phyloP scores from a whole-genome alignment of 2,329 filamentous ascomycete genomes.

The Bipolaris sorokiniana region DNA sequence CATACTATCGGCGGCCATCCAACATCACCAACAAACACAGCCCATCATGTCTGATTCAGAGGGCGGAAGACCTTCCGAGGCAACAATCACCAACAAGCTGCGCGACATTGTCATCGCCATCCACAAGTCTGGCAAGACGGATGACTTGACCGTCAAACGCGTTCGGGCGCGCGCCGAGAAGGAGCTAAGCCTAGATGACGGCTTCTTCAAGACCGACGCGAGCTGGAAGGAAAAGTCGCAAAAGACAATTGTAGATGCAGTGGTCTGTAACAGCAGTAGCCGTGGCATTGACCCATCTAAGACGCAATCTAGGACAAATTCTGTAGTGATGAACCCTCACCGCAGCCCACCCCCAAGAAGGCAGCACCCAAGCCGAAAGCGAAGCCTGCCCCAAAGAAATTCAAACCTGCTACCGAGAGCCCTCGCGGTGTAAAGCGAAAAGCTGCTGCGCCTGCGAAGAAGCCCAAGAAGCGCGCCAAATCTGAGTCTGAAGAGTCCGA shows the following conservation, averaged over 20 bases:
- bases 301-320: conserved; percentile 33
- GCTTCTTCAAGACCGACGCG: conserved; percentile 61
- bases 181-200: conserved; percentile 57
- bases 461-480: conserved; percentile 27
- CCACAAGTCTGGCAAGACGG: conserved; percentile 51
- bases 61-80: conserved; percentile 41
- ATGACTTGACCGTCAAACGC: conserved; percentile 64
- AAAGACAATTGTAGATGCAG: conserved; percentile 34
- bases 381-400: conserved; percentile 33
- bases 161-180: conserved; percentile 61
- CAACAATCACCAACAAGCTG: conserved; percentile 49
- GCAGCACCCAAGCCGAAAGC: conserved; percentile 26
- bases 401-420: conserved; percentile 19
- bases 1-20: conserved; percentile 7
- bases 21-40: conserved; percentile 13
- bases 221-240: conserved; percentile 63
- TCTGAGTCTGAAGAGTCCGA: conserved; percentile 37
- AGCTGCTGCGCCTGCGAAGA: conserved; percentile 35
- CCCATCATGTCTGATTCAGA: conserved; percentile 44
- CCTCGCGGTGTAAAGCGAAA: conserved; percentile 42
- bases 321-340: conserved; percentile 32
- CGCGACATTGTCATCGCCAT: conserved; percentile 50
- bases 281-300: background rate
- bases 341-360: conserved; percentile 30
- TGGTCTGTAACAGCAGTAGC: conserved; percentile 28